Evolutionary conservation across 192 early-diverging fungal species (phyloP), one percentile per base, ranked within the genome.

Genomic region (Fimicolochytrium jonesii): DNA sequence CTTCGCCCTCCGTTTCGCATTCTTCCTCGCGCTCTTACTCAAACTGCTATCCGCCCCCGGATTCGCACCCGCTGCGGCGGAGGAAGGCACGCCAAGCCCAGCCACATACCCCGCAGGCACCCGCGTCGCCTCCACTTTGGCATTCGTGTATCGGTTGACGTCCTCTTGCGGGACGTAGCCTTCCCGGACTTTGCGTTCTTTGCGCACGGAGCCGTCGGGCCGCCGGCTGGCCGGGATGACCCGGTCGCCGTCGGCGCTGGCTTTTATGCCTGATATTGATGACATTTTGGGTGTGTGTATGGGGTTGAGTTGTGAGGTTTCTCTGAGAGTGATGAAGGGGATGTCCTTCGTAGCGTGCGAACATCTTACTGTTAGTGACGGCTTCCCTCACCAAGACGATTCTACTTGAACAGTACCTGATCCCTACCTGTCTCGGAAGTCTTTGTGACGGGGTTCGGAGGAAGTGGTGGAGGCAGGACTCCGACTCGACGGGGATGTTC

Each of bases 151-250:
- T 3, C 75, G 74, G 31, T 55, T 56, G 1, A 86, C 74, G 61
- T 90, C 88, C 59, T 88, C 87, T 28, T 61, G 71, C 20, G 86
- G 84, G 9, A 78, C 77, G 61, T 75, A 90, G 4, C 89, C 89
- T 31, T 81, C 80, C 13, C 89, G 78, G 30, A 90, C 72, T 53
- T 82, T 81, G 41, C 82, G 80, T 65, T 89, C 89, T 34, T 81
- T 83, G 60, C 89, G 75, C 34, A 82, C 44, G 17, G 81, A 77
- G 31, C 89, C 89, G 55, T 90, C 89, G 4, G 89, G 70, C 23
- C 89, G 77, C 29, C 74, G 79, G 18, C 75, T 72, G 39, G 79
- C 77, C 20, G 87, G 84, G 10, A 90, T 80, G 34, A 84, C 70
- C 2, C 84, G 78, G 25, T 77, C 80, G 61, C 77, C 81, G 49